These are phyloP conservation scores for Penicillium vulpinum DNA, from an alignment of 2,329 filamentous ascomycete species.

Conservation along the genomic window DNA sequence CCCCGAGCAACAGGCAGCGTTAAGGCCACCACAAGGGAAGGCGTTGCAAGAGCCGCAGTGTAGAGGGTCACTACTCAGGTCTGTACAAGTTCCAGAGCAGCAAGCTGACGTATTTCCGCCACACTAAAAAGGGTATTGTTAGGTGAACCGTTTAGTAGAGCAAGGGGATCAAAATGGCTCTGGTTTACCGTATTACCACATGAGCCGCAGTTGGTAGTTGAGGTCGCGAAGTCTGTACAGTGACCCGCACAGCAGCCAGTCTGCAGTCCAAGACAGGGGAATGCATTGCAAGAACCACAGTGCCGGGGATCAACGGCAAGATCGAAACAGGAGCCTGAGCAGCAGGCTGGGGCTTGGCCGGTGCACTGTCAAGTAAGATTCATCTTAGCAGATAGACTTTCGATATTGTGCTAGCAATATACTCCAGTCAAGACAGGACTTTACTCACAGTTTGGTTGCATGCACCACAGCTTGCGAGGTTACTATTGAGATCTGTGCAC, in stretches of 20 bases:
- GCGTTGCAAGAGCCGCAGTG: constrained; percentile 14
- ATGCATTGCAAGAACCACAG: constrained; percentile 10
- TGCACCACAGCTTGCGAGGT: constrained; percentile 8
- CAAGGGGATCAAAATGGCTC: not conserved
- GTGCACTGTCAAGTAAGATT: constrained; percentile 2
- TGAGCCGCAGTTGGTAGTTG: constrained; percentile 11
- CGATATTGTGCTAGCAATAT: not conserved
- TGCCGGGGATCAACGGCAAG: constrained; percentile 4
- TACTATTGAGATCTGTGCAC: constrained; percentile 15
- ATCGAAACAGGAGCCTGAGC: constrained; percentile 12
- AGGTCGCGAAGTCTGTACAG: constrained; percentile 12
- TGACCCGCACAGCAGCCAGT: constrained; percentile 14
- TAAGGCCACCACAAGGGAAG: constrained; percentile 9
- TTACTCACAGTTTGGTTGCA: not conserved
- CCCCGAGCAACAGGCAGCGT: constrained; percentile 2
- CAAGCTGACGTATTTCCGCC: constrained; percentile 11
- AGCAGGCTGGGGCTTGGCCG: constrained; percentile 13
- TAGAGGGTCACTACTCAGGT: constrained; percentile 5
- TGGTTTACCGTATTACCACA: constrained; percentile 7
- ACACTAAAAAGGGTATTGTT: constrained; percentile 4
- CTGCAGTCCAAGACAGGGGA: constrained; percentile 6
- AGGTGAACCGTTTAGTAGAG: not conserved
- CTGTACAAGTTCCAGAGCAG: constrained; percentile 16
- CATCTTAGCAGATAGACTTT: not conserved
- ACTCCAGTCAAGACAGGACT: not conserved